phyloP scores from a whole-genome alignment of 2,329 filamentous ascomycete genomes.

The Fusarium sp. region DNA sequence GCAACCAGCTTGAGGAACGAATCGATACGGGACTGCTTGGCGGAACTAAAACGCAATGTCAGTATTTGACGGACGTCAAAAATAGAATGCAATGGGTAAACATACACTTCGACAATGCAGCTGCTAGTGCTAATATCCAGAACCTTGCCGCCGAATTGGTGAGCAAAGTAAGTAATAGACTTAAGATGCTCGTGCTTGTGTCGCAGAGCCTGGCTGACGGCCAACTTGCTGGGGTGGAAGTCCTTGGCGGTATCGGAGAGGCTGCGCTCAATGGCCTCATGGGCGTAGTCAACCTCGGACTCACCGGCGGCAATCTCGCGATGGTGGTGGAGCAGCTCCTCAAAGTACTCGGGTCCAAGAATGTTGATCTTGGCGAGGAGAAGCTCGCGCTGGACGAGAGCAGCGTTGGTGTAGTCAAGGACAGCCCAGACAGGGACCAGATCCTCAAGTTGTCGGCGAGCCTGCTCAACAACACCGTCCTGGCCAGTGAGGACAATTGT shows the following conservation, averaged over 20 bases:
- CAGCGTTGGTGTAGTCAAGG: conserved; percentile 91
- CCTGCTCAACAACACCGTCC: conserved; percentile 97
- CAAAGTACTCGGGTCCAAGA: conserved; percentile 96
- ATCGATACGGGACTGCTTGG: conserved; percentile 93
- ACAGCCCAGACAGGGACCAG: conserved; percentile 98
- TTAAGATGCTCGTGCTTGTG: conserved; percentile 98
- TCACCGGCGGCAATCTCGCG: conserved; percentile 78
- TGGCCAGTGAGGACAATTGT: conserved; percentile 97
- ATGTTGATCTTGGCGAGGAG: conserved; percentile 97
- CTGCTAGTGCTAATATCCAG: conserved; percentile 98
- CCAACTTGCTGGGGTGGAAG: conserved; percentile 91
- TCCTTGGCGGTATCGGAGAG: conserved; percentile 68
- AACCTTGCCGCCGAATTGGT: conserved; percentile 98
- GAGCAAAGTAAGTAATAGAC: conserved; percentile 94
- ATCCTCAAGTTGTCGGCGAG: conserved; percentile 93
- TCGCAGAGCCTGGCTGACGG: conserved; percentile 87
- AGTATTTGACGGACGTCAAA: conserved; percentile 28
- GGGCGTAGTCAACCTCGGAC: conserved; percentile 59
- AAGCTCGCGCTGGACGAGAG: conserved; percentile 94
- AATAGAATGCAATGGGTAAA: conserved; percentile 40
- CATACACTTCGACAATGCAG: conserved; percentile 97
- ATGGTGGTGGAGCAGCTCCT: conserved; percentile 95
- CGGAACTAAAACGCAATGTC: conserved; percentile 69
- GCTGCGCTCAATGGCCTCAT: conserved; percentile 54
- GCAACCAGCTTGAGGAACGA: conserved; percentile 96